Evolutionary conservation across 805 yeast genomes (phyloP).

Genomic region (Saccharomycopsis oosterbeekiorum): DNA sequence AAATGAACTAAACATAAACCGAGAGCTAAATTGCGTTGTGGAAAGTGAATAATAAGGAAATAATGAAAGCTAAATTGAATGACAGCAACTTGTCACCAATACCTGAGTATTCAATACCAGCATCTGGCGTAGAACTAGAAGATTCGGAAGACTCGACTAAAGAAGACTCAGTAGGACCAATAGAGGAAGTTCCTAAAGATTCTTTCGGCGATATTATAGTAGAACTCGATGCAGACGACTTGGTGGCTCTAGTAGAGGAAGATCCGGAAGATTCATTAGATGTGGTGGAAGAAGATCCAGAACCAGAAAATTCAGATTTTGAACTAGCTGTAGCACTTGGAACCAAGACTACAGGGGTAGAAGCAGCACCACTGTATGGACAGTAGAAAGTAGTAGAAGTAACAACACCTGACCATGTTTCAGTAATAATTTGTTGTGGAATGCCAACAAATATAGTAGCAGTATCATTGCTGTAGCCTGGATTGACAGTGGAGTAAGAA

Average conservation of each 20-base stretch:
- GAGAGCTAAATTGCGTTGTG: too few species aligned
- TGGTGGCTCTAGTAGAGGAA: not conserved
- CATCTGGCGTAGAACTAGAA: not conserved
- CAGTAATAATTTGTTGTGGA: not conserved
- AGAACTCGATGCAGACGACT: not conserved
- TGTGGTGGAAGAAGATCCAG: not conserved
- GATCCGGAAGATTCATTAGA: not conserved
- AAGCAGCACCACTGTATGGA: not conserved
- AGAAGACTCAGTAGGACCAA: not conserved
- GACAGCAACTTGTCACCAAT: too few species aligned
- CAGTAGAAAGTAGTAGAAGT: not conserved
- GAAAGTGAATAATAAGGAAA: too few species aligned
- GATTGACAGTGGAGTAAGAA: constrained; percentile 7
- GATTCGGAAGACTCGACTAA: not conserved
- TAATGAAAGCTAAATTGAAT: too few species aligned
- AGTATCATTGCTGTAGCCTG: constrained; percentile 1
- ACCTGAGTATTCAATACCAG: not conserved
- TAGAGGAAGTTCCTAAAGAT: not conserved
- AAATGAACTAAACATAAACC: too few species aligned
- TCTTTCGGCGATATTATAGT: not conserved
- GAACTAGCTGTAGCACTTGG: not conserved
- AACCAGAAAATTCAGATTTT: not conserved
- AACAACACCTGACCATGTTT: not conserved
- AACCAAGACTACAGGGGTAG: constrained; percentile 7
- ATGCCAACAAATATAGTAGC: constrained; percentile 8